Evolutionary conservation across 176 grass and related monocot species (phyloP).

Genomic region (Paspalum notatum): DNA sequence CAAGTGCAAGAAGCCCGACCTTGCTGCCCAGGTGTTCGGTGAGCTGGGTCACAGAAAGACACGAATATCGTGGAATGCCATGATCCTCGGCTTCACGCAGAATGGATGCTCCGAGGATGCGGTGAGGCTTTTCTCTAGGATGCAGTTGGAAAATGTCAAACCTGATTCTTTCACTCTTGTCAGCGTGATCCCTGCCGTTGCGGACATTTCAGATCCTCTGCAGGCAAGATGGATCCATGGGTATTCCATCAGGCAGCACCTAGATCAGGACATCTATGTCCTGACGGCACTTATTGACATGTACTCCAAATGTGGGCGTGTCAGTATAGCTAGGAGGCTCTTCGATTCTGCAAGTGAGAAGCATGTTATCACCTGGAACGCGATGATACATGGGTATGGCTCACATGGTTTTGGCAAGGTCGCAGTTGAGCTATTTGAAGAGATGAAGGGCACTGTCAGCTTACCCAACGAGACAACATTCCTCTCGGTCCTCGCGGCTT

Average conservation of each 20-base stretch:
- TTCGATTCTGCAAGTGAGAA: constrained; percentile 54
- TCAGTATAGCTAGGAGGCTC: constrained; percentile 51
- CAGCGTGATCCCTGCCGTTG: constrained; percentile 56
- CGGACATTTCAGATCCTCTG: constrained; percentile 56
- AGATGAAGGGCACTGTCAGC: constrained; percentile 52
- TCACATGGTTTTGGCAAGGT: constrained; percentile 63
- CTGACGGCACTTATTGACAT: constrained; percentile 63
- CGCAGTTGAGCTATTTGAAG: constrained; percentile 61
- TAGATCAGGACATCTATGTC: constrained; percentile 56
- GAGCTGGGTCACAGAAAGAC: no score
- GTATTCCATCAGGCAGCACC: constrained; percentile 51
- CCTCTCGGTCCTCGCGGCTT: constrained; percentile 55
- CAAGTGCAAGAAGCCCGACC: constrained; percentile 25
- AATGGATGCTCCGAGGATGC: constrained; percentile 52
- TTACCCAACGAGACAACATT: constrained; percentile 60
- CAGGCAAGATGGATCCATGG: constrained; percentile 78
- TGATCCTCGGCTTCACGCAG: constrained; percentile 55
- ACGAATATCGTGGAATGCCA: no score
- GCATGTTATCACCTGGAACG: constrained; percentile 79
- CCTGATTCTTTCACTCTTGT: constrained; percentile 75
- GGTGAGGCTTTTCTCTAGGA: constrained; percentile 53
- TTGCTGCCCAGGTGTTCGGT: not conserved
- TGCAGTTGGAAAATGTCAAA: constrained; percentile 54
- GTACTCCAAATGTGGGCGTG: constrained; percentile 57
- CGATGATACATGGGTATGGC: constrained; percentile 68